Evolutionary conservation across 495 filamentous ascomycete genomes (phyloP).

Genomic region (Penicillium pulvis): DNA sequence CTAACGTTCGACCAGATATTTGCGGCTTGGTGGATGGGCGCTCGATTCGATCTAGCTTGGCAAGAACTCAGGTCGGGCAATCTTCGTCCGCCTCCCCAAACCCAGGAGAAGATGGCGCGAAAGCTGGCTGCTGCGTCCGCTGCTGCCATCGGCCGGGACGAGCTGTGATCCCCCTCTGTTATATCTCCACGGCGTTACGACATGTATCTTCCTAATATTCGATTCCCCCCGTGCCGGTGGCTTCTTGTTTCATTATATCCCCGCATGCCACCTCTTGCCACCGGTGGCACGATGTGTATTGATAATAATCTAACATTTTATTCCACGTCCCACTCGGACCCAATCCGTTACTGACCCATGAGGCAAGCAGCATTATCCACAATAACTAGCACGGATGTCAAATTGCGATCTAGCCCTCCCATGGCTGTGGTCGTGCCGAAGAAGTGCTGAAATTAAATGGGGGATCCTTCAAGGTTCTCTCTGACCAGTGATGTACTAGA

Average conservation of each 20-base stretch:
- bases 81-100: constrained; percentile 30
- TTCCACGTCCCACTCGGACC: constrained; percentile 2
- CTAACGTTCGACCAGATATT: constrained; percentile 54
- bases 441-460: constrained; percentile 65
- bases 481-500: constrained; percentile 52
- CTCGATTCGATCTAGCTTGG: constrained; percentile 65
- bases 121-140: neutral
- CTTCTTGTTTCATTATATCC: constrained; percentile 37
- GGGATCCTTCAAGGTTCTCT: constrained; percentile 25
- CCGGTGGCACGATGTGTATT: constrained; percentile 33
- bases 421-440: constrained; percentile 96
- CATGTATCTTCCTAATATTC: constrained; percentile 28
- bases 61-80: constrained; percentile 56
- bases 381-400: constrained; percentile 89
- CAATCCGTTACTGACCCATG: neutral
- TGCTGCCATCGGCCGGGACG: constrained; percentile 16
- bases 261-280: constrained; percentile 10
- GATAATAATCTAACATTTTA: constrained; percentile 36
- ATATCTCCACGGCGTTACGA: constrained; percentile 37
- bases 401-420: constrained; percentile 86
- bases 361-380: neutral
- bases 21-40: constrained; percentile 67
- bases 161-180: constrained; percentile 23
- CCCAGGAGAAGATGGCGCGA: neutral
- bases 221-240: constrained; percentile 34